Evolutionary conservation across 192 early-diverging fungal genomes (phyloP).

Genomic region (Backusella luteola): DNA sequence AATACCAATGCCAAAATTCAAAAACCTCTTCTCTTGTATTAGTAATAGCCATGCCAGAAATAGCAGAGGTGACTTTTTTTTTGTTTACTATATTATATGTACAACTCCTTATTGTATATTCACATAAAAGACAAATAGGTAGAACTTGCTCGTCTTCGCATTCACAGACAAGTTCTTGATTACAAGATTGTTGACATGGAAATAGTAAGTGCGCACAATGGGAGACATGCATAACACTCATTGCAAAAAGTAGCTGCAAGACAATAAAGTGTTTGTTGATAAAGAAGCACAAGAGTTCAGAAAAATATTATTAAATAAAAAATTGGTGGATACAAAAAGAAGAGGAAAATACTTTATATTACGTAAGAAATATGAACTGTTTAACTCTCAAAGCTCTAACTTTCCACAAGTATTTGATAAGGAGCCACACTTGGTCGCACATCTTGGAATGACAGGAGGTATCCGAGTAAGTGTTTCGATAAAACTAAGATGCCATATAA

Average conservation of each 20-base stretch:
- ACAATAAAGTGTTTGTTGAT: conserved; percentile 47
- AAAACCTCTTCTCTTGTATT: neutral
- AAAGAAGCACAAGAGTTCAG: conserved; percentile 34
- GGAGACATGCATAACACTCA: neutral
- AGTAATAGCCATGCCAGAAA: conserved; percentile 26
- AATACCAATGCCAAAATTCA: no score
- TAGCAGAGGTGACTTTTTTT: conserved; percentile 24
- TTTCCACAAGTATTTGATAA: conserved; percentile 37
- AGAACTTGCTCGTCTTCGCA: conserved; percentile 60
- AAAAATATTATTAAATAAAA: conserved; percentile 39
- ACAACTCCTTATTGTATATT: no score
- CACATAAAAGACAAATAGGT: conserved; percentile 28
- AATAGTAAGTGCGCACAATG: conserved; percentile 27
- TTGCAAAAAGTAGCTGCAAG: neutral
- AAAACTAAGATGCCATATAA: no score
- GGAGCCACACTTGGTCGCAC: conserved; percentile 51
- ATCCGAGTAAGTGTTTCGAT: conserved; percentile 28
- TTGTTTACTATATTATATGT: no score
- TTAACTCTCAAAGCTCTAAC: no score
- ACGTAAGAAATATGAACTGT: conserved; percentile 11
- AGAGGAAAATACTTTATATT: conserved; percentile 76
- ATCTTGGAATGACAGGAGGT: conserved; percentile 79
- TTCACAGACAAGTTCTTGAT: conserved; percentile 52
- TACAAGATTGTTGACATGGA: conserved; percentile 47
- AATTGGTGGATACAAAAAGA: conserved; percentile 62